Base-by-base conservation (phyloP, 768 basidiomycete genomes). In the Asterophora lycoperdoides region DNA sequence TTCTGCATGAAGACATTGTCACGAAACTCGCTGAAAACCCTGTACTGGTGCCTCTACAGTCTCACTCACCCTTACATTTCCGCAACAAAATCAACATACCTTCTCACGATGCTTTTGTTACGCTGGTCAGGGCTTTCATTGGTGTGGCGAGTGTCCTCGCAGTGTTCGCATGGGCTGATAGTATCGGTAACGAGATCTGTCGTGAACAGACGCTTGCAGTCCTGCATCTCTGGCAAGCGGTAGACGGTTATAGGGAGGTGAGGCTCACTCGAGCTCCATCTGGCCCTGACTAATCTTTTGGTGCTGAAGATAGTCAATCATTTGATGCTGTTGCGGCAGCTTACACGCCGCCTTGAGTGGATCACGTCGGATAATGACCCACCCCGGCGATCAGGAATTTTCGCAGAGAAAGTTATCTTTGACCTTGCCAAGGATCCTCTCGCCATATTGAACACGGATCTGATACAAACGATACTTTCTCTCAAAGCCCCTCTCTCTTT, bases 141-240 rank as follows among this genome's bases (percentile, higher is more conserved):
- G 89, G 89, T 1, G 73, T 89, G 7, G 73, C 81, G 2, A 72
- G 75, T 43, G 79, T 88, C 11, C 65, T 91, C 11, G 81, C 81
- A 1, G 84, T 86, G 29, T 84, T 83, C 59, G 84, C 86, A 3
- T 92, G 87, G 84, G 79, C 88, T 10, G 89, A 90, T 56, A 87
- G 86, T 61, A 68, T 87, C 15, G 83, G 83, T 1, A 77, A 82
- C 46, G 75, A 79, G 48, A 65, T 66, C 10, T 85, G 84, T 58
- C 76, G 84, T 9, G 83, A 86, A 56, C 76, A 82, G 40, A 72
- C 78, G 1, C 65, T 90, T 7, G 79, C 76, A 6, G 71, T 89
- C 13, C 50, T 90, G 44, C 74, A 77, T 5, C 48, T 86, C 18
- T 87, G 84, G 84, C 84, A 86, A 65, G 68, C 67, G 20, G 66